Evolutionary conservation across 139 green algal genomes (phyloP).

Genomic region (Tetraselmis striata): DNA sequence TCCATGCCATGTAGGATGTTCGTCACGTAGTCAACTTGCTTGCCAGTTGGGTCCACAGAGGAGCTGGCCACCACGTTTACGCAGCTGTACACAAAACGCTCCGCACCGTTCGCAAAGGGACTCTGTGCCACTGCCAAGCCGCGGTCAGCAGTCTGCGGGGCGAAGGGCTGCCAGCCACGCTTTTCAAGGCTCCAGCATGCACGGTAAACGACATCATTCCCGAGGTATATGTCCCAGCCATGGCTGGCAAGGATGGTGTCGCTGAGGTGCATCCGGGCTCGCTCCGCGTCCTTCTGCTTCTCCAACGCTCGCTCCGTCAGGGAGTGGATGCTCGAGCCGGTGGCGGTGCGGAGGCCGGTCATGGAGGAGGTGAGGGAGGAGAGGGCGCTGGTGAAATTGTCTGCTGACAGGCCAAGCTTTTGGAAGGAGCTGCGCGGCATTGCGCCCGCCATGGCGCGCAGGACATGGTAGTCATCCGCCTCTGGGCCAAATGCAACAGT

Average conservation of each 20-base stretch:
- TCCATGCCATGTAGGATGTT: background rate
- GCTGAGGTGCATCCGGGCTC: background rate
- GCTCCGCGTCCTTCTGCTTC: background rate
- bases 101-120: constrained; percentile 22
- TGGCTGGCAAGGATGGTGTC: background rate
- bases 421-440: constrained; percentile 28
- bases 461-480: constrained; percentile 22
- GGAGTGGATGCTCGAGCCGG: background rate
- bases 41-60: background rate
- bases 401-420: constrained; percentile 27
- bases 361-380: constrained; percentile 22
- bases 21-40: constrained; percentile 7
- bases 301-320: constrained; percentile 1
- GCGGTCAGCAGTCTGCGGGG: background rate
- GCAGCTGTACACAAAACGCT: constrained; percentile 29
- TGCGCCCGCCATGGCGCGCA: constrained; percentile 22
- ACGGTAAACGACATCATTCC: background rate
- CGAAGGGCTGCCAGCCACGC: background rate
- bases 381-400: constrained; percentile 26
- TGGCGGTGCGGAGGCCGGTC: constrained; percentile 23
- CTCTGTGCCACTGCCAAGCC: constrained; percentile 13
- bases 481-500: constrained; percentile 31
- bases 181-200: background rate
- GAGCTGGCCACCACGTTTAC: constrained; percentile 18
- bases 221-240: constrained; percentile 6